Evolutionary conservation across 176 grass and related monocot species (phyloP), one percentile per base, ranked within the genome.

Genomic region (Pontederia crassipes): DNA sequence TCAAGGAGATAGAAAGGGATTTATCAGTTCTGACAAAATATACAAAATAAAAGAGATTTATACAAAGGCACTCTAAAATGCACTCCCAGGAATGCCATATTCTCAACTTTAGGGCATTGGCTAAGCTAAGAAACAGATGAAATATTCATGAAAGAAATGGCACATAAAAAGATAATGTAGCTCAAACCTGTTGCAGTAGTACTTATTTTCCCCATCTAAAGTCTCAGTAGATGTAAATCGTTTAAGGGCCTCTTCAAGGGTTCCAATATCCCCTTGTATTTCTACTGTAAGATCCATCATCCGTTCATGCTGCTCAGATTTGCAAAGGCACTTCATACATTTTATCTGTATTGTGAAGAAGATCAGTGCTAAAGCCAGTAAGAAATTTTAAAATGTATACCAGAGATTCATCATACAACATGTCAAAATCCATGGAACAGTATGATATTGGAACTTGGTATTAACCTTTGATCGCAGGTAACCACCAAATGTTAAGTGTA

Each of bases 261-360:
- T 74, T 64, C 60, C 49, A 53, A 74, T 24, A 45, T 64, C n/a
- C 40, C 71, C 71, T 46, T 64, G 50, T 56, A 74, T 74, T 64
- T 74, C 71, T 45, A 73, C 59, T 15, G 29, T 73, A 54, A 73
- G 71, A 73, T 73, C 71, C 71, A 73, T 73, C 71, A 73, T 64
- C 17, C 59, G 28, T 51, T 73, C 71, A 73, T 61, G 28, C 28
- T 12, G 8, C 59, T 73, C 71, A 45, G 71, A 73, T 73, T n/a
- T 73, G 49, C n/a, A 40, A 11, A 14, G 16, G 50, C 71, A 73
- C 59, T 60, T 73, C 71, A 73, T 54, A 53, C 71, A 73, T 50
- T 52, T 61, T 46, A 73, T 73, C 71, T 73, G 51, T 24, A 64
- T 55, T 63, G 53, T 53, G 50, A 58, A 64, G 55, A 20, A 17